Base-by-base conservation (phyloP, 164 flowering plant genomes). In the Piper longum region DNA sequence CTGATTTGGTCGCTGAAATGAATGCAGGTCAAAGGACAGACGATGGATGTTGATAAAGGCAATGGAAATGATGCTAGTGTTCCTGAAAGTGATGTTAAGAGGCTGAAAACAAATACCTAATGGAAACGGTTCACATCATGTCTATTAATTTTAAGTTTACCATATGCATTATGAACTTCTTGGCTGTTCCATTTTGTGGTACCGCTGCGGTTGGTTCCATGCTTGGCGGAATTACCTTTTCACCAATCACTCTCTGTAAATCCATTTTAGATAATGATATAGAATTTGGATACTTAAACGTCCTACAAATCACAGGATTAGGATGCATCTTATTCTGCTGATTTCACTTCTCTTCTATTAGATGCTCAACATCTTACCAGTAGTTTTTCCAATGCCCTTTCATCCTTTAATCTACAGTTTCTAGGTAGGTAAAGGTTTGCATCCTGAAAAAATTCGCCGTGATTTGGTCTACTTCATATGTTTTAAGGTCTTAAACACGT, bases 21-120 rank as follows among this genome's bases (percentile, higher is more conserved):
- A 59, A 1, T 76, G 71, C 79, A 80, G 86, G 73, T 73, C 40
- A 79, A 70, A 57, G 76, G 75, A 57, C 75, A 72, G 57, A 14
- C 71, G 16, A 61, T 56, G 26, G 66, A 54, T 59, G 65, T 77
- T 52, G 66, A 5, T 16, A 61, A 60, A 36, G 85, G 85, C 48
- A 74, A 68, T 40, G 79, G 77, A 8, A 67, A 63, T 63, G 98
- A 91, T 72, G 81, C 64, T 19, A 83, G 71, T 68, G 98, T 91
- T 43, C 96, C 96, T 16, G 85, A 83, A 72, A 78, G 60, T 59
- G 96, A 86, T 67, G 79, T 83, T 59, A 88, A 86, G 72, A 72
- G 87, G 63, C 17, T 84, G 14, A 80, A 85, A 57, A 54, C 69
- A 52, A 76, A 62, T 63, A 8, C 43, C 14, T 5, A 9, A 12